Base-by-base conservation (phyloP, 495 filamentous ascomycete genomes). In the Podospora bellae-mahoneyi region DNA sequence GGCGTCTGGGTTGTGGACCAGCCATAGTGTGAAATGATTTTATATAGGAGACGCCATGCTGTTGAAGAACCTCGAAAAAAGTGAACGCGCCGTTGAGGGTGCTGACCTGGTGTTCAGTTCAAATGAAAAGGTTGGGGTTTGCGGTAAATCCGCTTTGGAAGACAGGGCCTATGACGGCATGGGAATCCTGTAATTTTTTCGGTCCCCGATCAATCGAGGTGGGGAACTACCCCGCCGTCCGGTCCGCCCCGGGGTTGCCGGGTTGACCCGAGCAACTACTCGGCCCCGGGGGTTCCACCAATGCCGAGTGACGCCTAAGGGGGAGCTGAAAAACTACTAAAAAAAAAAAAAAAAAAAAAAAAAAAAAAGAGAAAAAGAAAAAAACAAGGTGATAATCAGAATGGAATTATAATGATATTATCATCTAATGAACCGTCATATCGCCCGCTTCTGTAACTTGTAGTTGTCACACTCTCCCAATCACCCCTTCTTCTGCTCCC, bases 401-500 rank as follows among this genome's bases (percentile, higher is more conserved):
- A 32, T 39, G 34, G 34, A 39, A 10, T 39, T 39, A 10, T 39
- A 39, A 10, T 48, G 39, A 16, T 48, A 48, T 48, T 48, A 13
- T 48, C 9, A 18, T 13, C 5, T 48, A 2, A 10, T 61, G 23
- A 32, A 18, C 13, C 9, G 6, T 48, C 39, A 48, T 3, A 48
- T 48, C 15, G 15, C 39, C 39, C 39, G 39, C 7, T 18, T 48
- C 39, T 48, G 39, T 23, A 10, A 10, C 9, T 48, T 48, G 39
- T 48, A 48, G 13, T 3, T 16, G 15, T 48, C 39, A 5, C 39
- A 48, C 15, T 61, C 56, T 56, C 60, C 65, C 57, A 64, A 48
- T 48, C 39, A 30, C 54, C 32, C 71, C 63, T 66, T 73, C 64
- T 74, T 77, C 63, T 79, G 81, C n/a, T 82, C 78, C 16, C 86